phyloP scores from a whole-genome alignment of 2,329 filamentous ascomycete species.

The Pyrenochaeta sp. region DNA sequence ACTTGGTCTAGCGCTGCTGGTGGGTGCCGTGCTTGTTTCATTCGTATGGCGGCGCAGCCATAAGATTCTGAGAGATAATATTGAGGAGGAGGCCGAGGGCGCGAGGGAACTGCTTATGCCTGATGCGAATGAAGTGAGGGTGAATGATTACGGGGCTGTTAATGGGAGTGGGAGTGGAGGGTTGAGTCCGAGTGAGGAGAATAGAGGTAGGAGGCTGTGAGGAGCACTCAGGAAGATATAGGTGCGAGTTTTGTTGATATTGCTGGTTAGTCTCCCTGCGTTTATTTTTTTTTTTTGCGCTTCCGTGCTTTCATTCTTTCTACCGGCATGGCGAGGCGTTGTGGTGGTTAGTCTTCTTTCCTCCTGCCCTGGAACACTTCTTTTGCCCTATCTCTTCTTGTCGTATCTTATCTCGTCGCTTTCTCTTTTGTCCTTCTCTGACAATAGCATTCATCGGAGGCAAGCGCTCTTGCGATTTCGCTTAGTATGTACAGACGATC shows the following conservation, averaged over 20 bases:
- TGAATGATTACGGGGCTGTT: constrained; percentile 34
- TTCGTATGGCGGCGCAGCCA: constrained; percentile 68
- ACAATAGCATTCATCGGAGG: neutral
- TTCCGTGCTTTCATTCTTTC: neutral
- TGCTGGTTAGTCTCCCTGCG: neutral
- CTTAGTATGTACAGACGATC: too few relatives aligned
- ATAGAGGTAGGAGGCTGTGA: constrained; percentile 28
- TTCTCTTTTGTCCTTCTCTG: neutral
- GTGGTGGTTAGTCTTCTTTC: neutral
- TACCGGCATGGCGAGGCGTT: neutral
- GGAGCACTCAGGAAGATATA: too few relatives aligned
- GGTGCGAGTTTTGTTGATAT: neutral
- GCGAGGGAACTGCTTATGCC: constrained; percentile 50
- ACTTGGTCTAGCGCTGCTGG: constrained; percentile 65
- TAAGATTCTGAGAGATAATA: constrained; percentile 49
- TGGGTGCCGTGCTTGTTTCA: constrained; percentile 71
- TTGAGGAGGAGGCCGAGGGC: constrained; percentile 47
- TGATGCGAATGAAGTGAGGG: constrained; percentile 27
- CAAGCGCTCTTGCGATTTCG: neutral
- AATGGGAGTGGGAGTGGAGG: constrained; percentile 18
- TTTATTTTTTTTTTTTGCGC: neutral
- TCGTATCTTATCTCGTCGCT: neutral
- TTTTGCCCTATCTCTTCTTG: neutral
- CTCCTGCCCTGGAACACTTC: neutral
- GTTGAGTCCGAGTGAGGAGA: constrained; percentile 23